Evolutionary conservation across 306 rosid species (phyloP).

Genomic region (Canavalia gladiata): DNA sequence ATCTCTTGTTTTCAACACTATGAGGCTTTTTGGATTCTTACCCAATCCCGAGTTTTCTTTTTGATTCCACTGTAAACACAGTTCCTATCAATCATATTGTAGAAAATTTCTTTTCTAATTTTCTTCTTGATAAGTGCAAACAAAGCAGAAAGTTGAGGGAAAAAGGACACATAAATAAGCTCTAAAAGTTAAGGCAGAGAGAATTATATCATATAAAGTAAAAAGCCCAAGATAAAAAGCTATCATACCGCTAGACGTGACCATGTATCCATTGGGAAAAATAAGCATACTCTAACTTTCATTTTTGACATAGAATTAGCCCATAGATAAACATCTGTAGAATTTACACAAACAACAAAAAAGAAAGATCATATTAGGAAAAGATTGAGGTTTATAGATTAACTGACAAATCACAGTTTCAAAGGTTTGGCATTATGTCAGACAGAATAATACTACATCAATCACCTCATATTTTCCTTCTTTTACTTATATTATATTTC

Average conservation of each 20-base stretch:
- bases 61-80: too few species aligned
- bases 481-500: too few species aligned
- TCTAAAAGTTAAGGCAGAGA: neutral
- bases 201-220: neutral
- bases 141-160: neutral
- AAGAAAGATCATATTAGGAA: neutral
- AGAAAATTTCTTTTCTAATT: neutral
- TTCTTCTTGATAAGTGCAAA: neutral
- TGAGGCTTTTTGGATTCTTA: too few species aligned
- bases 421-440: neutral
- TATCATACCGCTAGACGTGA: neutral
- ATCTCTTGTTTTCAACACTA: too few species aligned
- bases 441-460: neutral
- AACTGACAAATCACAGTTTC: neutral
- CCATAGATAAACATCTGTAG: slow-evolving; percentile 9
- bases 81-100: too few species aligned
- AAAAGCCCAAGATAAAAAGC: neutral
- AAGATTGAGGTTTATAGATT: neutral
- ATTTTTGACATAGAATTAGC: slow-evolving; percentile 7
- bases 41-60: too few species aligned
- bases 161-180: neutral
- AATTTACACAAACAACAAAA: neutral
- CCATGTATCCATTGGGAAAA: slow-evolving; percentile 1
- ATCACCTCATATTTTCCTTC: neutral
- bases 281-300: slow-evolving; percentile 2